These are phyloP conservation scores for Yamadazyma diddensiae DNA, from an alignment of 1,139 yeast genomes.

Conservation along the genomic window DNA sequence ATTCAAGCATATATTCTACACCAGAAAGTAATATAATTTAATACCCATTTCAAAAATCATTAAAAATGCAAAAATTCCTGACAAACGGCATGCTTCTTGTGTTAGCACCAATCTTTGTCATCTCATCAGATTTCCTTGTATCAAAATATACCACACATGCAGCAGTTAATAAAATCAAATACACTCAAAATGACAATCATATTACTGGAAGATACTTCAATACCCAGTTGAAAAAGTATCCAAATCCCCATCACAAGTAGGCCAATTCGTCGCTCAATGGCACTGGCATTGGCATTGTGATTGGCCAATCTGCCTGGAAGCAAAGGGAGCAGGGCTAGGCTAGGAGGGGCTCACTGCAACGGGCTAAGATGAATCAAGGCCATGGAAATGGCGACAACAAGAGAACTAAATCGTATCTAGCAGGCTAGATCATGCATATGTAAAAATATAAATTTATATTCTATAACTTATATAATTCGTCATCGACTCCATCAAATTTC, in stretches of 20 bases:
- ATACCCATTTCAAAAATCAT: too few relatives aligned
- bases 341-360: too few relatives aligned
- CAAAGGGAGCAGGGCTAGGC: too few relatives aligned
- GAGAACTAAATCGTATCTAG: constrained; percentile 1
- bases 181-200: constrained; percentile 6
- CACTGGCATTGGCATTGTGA: too few relatives aligned
- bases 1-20: too few relatives aligned
- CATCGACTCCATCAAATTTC: constrained; percentile 24
- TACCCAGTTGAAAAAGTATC: constrained; percentile 14
- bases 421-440: constrained; percentile 3
- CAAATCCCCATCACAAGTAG: too few relatives aligned
- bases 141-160: constrained; percentile 20
- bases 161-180: constrained; percentile 15
- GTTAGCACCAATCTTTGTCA: constrained; percentile 24
- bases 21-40: too few relatives aligned
- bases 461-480: constrained; percentile 16
- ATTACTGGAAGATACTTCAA: constrained; percentile 14
- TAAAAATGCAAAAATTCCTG: constrained; percentile 17
- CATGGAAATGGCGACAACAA: neutral
- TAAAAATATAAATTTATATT: neutral
- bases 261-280: too few relatives aligned
- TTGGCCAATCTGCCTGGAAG: too few relatives aligned
- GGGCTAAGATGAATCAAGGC: neutral
- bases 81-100: constrained; percentile 21
- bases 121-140: constrained; percentile 24